Base-by-base conservation (phyloP, 2,329 filamentous ascomycete genomes). In the Alternaria ventricosa region DNA sequence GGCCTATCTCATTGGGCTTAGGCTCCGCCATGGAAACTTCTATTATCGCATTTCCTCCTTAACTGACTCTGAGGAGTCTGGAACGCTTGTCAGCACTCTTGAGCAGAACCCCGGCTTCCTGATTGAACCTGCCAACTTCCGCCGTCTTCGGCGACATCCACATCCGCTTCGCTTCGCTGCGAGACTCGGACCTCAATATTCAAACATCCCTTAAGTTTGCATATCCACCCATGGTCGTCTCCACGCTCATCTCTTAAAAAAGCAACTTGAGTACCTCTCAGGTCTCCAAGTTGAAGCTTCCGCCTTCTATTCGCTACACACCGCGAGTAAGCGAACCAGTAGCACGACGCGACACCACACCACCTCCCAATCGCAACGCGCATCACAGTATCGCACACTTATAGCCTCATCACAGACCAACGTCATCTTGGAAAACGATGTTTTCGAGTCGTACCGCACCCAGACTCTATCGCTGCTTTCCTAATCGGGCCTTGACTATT, bases 281-380 rank as follows among this genome's bases (percentile, higher is more conserved):
- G 58, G 55, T 55, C 45, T 58, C 53, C 11, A 53, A 71, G 64
- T 68, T 63, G 45, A 60, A 65, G 28, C 25, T 66, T 46, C 13
- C 45, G 50, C n/a, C 57, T 65, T 53, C 68, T 46, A 78, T 77
- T 78, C 69, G 75, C 73, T 70, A 63, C 60, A 64, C 51, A 54
- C 61, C 61, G 67, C 57, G 50, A 55, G 50, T 65, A 72, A 75
- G 70, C 74, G 71, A 75, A 60, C 71, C 71, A 75, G 67, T 70
- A 59, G 71, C 63, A 66, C 65, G 57, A 33, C 62, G 63, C 71
- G 71, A 72, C 67, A 53, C 43, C 57, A 66, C 57, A 64, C 47
- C 64, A 63, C 55, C 51, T 63, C 55, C 74, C 74, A 78, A 73
- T 77, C 64, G 67, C 57, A 67, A 63, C 47, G 58, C 59, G 23